Base-by-base conservation (phyloP, 1,284 basidiomycete species). In the Papiliotrema terrestris region DNA sequence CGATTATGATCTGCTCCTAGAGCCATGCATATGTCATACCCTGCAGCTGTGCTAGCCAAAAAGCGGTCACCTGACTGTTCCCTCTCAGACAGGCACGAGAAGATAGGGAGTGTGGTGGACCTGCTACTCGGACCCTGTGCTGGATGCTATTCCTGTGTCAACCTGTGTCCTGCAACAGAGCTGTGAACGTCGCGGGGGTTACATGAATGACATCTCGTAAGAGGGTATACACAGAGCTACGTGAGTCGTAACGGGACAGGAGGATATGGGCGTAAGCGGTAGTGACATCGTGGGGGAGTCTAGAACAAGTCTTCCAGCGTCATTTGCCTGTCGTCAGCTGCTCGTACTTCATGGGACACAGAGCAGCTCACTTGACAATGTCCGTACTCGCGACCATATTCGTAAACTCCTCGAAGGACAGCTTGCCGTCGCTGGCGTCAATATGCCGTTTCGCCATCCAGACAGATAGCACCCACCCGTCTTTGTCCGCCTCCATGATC, bases 401-500 rank as follows among this genome's bases (percentile, higher is more conserved):
- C 23, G 92, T 85, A 73, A 98, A 99, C 79, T 98, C 95, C 56
- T 96, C 91, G 69, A 98, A 98, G 75, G 85, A 91, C 59, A 99
- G 82, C 76, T 95, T 98, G 35, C 95, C 95, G 75, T 98, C 96
- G 9, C 90, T 79, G 37, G 29, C 20, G 49, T 57, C 49, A 60
- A 48, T 49, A 49, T 26, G 46, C 37, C 23, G 45, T 13, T 44
- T 29, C 22, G 43, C 14, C 6, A 17, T 17, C 32, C 23, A 32
- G 25, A 25, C 13, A 38, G 5, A 29, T 29, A 25, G 13, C n/a
- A 57, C 78, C 60, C 56, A 80, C 78, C 82, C 92, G 71, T 99
- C 92, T 75, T 91, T 89, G 75, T 99, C 95, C 17, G 94, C 95
- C 78, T 98, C 95, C 91, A 98, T 95, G 75, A 99, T 98, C 17